A percentile compares a stretch with the other conserved stretches of the same genome.
These are phyloP conservation scores for Paradendryphiella salina DNA, from an alignment of 2,329 filamentous ascomycete genomes.

Conservation along the genomic window DNA sequence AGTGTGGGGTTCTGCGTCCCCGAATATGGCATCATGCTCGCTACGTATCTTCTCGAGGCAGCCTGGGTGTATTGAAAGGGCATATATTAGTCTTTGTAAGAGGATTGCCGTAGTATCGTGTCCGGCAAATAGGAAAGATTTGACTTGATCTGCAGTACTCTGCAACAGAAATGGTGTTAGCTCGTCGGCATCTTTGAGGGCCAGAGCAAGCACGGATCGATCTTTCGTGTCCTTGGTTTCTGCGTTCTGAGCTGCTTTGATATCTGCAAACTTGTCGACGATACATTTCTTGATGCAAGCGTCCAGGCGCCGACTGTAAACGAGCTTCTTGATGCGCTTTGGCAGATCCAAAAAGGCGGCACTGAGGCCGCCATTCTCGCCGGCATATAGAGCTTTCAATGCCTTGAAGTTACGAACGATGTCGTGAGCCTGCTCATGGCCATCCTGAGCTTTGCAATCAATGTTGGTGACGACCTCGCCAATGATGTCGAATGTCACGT, in stretches of 20 bases:
- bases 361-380: slow-evolving; percentile 24
- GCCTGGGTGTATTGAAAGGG: slow-evolving; percentile 36
- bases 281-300: slow-evolving; percentile 34
- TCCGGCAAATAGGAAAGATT: slow-evolving; percentile 53
- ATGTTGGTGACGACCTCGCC: slow-evolving; percentile 37
- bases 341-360: slow-evolving; percentile 30
- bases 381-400: slow-evolving; percentile 25
- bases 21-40: slow-evolving; percentile 60
- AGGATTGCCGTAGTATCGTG: slow-evolving; percentile 52
- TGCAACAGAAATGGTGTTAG: slow-evolving; percentile 46
- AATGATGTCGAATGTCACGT: slow-evolving; percentile 45
- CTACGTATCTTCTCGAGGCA: slow-evolving; percentile 43
- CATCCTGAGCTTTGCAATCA: slow-evolving; percentile 36
- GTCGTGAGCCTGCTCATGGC: slow-evolving; percentile 21
- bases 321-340: slow-evolving; percentile 20
- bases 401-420: slow-evolving; percentile 33
- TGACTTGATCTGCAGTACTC: slow-evolving; percentile 47
- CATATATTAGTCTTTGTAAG: slow-evolving; percentile 40
- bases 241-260: slow-evolving; percentile 24
- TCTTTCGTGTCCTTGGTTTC: slow-evolving; percentile 26
- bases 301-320: slow-evolving; percentile 31
- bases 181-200: slow-evolving; percentile 31
- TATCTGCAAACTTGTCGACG: slow-evolving; percentile 29
- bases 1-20: slow-evolving; percentile 47
- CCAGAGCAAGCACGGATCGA: slow-evolving; percentile 43